Percentiles rank a stretch among this genome's conserved stretches.
Conservation (phyloP, 73 alveolate genomes). For the Tetrahymena thermophila region DNA sequence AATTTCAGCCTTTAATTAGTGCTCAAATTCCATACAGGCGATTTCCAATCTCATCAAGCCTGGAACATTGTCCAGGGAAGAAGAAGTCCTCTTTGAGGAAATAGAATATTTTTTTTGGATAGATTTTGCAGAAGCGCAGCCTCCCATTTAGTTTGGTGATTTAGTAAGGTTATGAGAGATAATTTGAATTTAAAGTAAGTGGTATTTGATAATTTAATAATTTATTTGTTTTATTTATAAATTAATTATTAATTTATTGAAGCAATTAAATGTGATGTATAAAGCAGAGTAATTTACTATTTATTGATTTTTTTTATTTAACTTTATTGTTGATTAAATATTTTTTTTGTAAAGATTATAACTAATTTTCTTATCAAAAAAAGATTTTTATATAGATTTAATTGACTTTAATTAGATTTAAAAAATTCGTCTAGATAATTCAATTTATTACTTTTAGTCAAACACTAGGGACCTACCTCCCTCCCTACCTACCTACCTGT, state of each 20-base stretch:
- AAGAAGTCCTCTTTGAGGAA: not conserved
- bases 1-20: not conserved
- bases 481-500: too few relatives aligned
- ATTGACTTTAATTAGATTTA: not conserved
- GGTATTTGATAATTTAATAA: not conserved
- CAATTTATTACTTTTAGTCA: too few relatives aligned
- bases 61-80: not conserved
- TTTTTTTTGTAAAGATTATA: not conserved
- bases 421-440: not conserved
- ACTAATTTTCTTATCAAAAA: not conserved
- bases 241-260: not conserved
- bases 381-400: not conserved
- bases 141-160: not conserved
- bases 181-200: not conserved
- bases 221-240: not conserved
- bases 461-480: too few relatives aligned
- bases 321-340: not conserved
- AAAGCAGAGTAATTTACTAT: not conserved
- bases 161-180: not conserved
- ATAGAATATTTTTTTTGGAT: not conserved
- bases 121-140: not conserved
- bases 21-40: not conserved
- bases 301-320: not conserved
- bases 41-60: not conserved
- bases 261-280: not conserved